A percentile compares a stretch with the other conserved stretches of the same genome.
Evolutionary conservation across 2,329 filamentous ascomycete species (phyloP).

Genomic region (Cadophora malorum): DNA sequence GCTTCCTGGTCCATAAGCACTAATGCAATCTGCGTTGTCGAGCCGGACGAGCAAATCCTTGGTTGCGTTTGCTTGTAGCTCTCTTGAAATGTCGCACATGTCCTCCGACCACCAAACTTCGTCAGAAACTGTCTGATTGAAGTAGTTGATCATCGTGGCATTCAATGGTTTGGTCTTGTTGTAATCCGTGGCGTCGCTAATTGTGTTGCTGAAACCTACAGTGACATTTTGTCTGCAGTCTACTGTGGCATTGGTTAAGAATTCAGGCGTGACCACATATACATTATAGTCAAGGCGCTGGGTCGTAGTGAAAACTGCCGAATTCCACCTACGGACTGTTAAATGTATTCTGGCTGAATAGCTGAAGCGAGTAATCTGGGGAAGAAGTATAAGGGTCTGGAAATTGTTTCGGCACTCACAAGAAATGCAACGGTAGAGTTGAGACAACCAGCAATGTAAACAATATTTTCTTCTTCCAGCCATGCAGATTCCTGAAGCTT

Average conservation of each 20-base stretch:
- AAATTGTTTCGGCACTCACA: constrained; percentile 32
- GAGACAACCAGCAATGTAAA: constrained; percentile 32
- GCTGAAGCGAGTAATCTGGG: neutral
- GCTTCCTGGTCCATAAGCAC: constrained; percentile 31
- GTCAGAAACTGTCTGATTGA: neutral
- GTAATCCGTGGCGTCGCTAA: neutral
- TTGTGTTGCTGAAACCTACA: neutral
- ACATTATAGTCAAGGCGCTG: constrained; percentile 36
- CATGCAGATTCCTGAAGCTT: constrained; percentile 49
- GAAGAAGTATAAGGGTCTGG: neutral
- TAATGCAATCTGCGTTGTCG: constrained; percentile 35
- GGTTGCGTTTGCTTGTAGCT: constrained; percentile 23
- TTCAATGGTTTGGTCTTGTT: neutral
- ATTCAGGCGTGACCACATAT: constrained; percentile 32
- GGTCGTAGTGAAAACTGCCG: constrained; percentile 34
- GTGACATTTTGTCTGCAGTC: constrained; percentile 27
- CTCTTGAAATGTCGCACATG: constrained; percentile 19
- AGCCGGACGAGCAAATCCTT: constrained; percentile 26
- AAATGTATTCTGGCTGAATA: neutral
- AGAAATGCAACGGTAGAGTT: constrained; percentile 38
- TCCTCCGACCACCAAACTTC: constrained; percentile 23
- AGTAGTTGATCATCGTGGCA: neutral
- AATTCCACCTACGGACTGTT: constrained; percentile 31
- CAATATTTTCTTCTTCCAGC: constrained; percentile 32
- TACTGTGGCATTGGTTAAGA: constrained; percentile 24